Base-by-base conservation (phyloP, 768 basidiomycete species). In the Lanmaoa rubissima region DNA sequence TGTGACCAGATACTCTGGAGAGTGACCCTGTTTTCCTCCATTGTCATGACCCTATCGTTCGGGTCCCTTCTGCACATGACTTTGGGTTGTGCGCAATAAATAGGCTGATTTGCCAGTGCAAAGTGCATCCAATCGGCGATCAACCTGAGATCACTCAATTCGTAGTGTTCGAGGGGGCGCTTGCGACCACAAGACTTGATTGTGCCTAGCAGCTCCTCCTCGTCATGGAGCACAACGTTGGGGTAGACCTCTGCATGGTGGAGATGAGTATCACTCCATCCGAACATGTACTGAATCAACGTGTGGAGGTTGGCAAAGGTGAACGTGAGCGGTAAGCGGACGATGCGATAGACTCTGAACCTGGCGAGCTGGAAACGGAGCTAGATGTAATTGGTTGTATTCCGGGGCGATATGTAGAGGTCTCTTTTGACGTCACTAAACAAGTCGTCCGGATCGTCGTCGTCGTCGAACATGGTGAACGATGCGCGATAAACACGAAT, bases 241-340 rank as follows among this genome's bases (percentile, higher is more conserved):
- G 58, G 43, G 24, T 57, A 64, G 5, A 67, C 65, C 34, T 65
- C 60, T 24, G 68, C 60, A 4, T 42, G 55, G 50, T 70, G 70
- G 26, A 58, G 44, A 51, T 69, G 71, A 16, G 55, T 51, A 24
- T 68, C 47, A 38, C 56, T 60, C 70, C 70, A 72, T 48, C 72
- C 72, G 52, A 73, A 73, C 59, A 67, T 61, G 60, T 65, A 68
- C 47, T 66, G 65, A 48, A 73, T 62, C 59, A 65, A 55, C 11
- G 36, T 58, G 57, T 67, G 66, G 46, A 73, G 63, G 51, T 73
- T 66, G 57, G 66, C 63, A 44, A 73, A 69, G 4, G 66, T 72
- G 61, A 66, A 65, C 21, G 72, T 63, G 52, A 63, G 54, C 1
- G 68, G 69, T 14, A 69, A 57, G 5, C 40, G 61, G 32, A 58